These are phyloP conservation scores for Hanseniaspora pseudoguilliermondii DNA, from an alignment of 805 yeast genomes.

Conservation along the genomic window DNA sequence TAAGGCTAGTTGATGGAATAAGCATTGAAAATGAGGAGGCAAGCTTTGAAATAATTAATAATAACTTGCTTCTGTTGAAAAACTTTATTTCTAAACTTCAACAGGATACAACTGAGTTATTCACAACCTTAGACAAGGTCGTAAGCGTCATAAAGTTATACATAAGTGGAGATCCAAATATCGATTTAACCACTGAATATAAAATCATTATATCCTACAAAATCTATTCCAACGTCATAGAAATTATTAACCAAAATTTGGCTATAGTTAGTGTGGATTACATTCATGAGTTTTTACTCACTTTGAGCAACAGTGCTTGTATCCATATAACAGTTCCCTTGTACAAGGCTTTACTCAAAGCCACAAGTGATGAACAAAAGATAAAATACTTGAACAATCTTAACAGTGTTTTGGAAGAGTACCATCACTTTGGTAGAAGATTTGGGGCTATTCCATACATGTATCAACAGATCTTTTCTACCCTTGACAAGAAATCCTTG, in stretches of 20 bases:
- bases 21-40: neutral
- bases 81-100: neutral
- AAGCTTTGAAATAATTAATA: neutral
- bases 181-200: neutral
- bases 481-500: neutral
- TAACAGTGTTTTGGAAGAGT: neutral
- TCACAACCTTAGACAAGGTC: neutral
- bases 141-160: neutral
- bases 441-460: conserved; percentile 10
- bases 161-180: conserved; percentile 10
- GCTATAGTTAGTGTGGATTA: neutral
- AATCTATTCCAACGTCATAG: conserved; percentile 4
- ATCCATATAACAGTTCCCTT: conserved; percentile 10
- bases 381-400: neutral
- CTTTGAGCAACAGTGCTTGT: conserved; percentile 10
- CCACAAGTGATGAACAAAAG: neutral
- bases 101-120: neutral
- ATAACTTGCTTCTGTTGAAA: neutral
- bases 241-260: neutral
- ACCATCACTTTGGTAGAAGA: conserved; percentile 12
- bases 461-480: conserved; percentile 3
- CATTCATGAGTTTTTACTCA: neutral
- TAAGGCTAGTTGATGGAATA: neutral
- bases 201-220: neutral
- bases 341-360: neutral